These are phyloP conservation scores for Mycena pura DNA, from an alignment of 768 basidiomycete genomes.

Conservation along the genomic window DNA sequence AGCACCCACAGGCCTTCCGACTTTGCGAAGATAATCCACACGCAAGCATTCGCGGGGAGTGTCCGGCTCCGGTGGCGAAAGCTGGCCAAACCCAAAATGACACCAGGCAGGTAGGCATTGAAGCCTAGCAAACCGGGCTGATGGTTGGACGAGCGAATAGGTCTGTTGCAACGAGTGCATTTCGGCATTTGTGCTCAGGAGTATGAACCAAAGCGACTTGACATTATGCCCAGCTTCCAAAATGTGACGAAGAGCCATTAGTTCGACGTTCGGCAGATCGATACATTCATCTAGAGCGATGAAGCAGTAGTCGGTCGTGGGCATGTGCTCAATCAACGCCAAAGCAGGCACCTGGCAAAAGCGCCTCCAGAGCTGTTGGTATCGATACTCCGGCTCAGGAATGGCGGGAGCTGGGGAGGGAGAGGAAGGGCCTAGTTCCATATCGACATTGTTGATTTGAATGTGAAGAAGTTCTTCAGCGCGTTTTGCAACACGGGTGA, in stretches of 20 bases:
- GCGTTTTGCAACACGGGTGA: not conserved
- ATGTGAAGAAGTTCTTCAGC: not conserved
- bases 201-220: not conserved
- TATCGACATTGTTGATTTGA: not conserved
- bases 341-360: not conserved
- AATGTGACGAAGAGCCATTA: not conserved
- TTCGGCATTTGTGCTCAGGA: not conserved
- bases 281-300: not conserved
- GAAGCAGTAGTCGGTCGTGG: not conserved
- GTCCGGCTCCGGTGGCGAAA: not conserved
- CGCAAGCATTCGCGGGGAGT: not conserved
- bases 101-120: not conserved
- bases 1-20: not conserved
- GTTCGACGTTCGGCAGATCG: not conserved
- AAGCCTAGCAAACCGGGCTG: not conserved
- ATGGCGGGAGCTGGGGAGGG: too few relatives aligned
- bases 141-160: not conserved
- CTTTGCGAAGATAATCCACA: not conserved
- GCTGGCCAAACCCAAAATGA: not conserved
- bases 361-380: not conserved
- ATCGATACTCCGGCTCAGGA: not conserved
- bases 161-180: not conserved
- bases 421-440: too few relatives aligned
- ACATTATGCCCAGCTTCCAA: not conserved
- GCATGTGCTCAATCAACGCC: not conserved